These are phyloP conservation scores for Dioszegia crocea DNA, from an alignment of 768 basidiomycete genomes.

Conservation along the genomic window DNA sequence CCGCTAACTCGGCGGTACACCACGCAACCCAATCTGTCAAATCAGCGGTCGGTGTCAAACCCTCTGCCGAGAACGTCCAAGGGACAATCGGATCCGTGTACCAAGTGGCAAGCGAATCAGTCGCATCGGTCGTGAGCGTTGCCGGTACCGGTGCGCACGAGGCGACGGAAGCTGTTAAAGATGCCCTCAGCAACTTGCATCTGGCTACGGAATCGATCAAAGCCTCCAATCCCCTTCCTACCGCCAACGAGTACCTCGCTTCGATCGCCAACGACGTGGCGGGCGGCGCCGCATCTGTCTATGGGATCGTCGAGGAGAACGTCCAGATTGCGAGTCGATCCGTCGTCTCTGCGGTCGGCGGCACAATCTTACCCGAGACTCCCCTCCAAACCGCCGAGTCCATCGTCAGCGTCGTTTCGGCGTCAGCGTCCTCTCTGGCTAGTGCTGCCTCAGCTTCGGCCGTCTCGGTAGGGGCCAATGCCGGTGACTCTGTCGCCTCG, in stretches of 20 bases:
- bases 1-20: constrained; percentile 24
- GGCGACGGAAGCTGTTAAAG: constrained; percentile 14
- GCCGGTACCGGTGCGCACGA: constrained; percentile 9
- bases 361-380: constrained; percentile 30
- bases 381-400: constrained; percentile 25
- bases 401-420: constrained; percentile 13
- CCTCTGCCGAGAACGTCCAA: constrained; percentile 27
- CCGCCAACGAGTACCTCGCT: constrained; percentile 12
- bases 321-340: constrained; percentile 39
- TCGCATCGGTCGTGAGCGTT: neutral
- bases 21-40: constrained; percentile 32
- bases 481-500: constrained; percentile 1
- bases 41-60: constrained; percentile 35
- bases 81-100: constrained; percentile 27
- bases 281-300: constrained; percentile 22
- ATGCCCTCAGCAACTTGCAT: constrained; percentile 18
- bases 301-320: constrained; percentile 20
- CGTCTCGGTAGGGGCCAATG: constrained; percentile 9
- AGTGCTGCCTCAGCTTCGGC: constrained; percentile 18
- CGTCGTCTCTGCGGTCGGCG: constrained; percentile 28
- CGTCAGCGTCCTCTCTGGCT: constrained; percentile 10
- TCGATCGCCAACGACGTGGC: constrained; percentile 22
- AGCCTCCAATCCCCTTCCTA: constrained; percentile 19
- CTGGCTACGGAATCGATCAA: constrained; percentile 32
- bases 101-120: neutral